phyloP scores from a whole-genome alignment of 371 early-diverging fungal species.

The Zopfochytrium polystomum region DNA sequence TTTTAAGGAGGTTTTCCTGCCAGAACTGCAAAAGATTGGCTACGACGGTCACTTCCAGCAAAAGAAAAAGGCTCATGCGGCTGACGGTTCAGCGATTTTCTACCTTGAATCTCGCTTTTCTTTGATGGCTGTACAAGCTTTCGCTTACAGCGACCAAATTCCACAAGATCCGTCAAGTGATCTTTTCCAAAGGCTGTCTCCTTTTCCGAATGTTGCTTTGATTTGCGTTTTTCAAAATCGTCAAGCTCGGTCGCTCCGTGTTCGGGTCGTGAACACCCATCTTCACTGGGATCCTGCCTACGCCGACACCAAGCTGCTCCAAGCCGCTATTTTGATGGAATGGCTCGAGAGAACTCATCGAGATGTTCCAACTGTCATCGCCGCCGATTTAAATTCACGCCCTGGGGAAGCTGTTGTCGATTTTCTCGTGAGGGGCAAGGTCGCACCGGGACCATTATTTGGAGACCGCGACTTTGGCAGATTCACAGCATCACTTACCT shows the following conservation, averaged over 20 bases:
- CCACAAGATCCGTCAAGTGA: conserved; percentile 21
- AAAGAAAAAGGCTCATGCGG: conserved; percentile 45
- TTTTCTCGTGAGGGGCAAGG: conserved; percentile 32
- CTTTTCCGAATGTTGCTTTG: conserved; percentile 82
- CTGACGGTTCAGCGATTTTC: conserved; percentile 97
- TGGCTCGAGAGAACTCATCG: conserved; percentile 60
- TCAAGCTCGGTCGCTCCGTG: conserved; percentile 65
- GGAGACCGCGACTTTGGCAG: conserved; percentile 26
- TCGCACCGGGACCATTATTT: conserved; percentile 18
- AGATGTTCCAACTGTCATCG: conserved; percentile 35
- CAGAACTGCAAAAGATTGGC: conserved; percentile 82
- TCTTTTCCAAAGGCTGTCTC: conserved; percentile 22
- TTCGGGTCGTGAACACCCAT: conserved; percentile 89
- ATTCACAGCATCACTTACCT: conserved; percentile 21
- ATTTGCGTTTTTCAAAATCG: conserved; percentile 76
- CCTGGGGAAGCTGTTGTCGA: conserved; percentile 33
- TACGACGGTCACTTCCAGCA: conserved; percentile 79
- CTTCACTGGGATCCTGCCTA: conserved; percentile 87
- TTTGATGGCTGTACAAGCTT: conserved; percentile 47
- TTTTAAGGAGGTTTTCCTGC: conserved; percentile 77
- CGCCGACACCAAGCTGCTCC: conserved; percentile 94
- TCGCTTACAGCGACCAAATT: conserved; percentile 64
- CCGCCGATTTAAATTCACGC: conserved; percentile 33
- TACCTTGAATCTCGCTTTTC: conserved; percentile 44
- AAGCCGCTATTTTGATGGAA: conserved; percentile 89